phyloP scores from a whole-genome alignment of 2,329 filamentous ascomycete genomes.

The Cladosporium oxysporum region DNA sequence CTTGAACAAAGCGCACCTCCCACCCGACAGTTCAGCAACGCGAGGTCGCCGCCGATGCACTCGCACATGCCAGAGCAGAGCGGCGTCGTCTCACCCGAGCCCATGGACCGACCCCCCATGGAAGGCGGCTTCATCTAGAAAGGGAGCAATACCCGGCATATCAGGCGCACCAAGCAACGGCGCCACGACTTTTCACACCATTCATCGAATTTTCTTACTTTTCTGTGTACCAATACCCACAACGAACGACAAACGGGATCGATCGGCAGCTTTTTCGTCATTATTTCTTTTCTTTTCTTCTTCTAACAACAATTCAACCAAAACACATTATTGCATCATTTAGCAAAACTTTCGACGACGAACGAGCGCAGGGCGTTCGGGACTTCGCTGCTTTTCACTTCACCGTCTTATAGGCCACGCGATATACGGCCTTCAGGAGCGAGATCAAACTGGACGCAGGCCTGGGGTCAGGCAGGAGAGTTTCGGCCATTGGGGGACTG shows the following conservation, averaged over 20 bases:
- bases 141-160: background rate
- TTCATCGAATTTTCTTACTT: background rate
- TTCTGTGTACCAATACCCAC: slow-evolving; percentile 11
- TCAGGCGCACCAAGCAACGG: background rate
- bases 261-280: slow-evolving; percentile 2
- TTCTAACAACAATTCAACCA: background rate
- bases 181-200: background rate
- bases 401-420: background rate
- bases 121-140: slow-evolving; percentile 20
- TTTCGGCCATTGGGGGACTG: background rate
- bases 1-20: slow-evolving; percentile 18
- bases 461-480: background rate
- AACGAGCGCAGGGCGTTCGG: slow-evolving; percentile 3
- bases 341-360: background rate
- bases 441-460: background rate
- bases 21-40: slow-evolving; percentile 12
- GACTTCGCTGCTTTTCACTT: background rate
- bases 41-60: slow-evolving; percentile 6
- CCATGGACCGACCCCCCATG: slow-evolving; percentile 10
- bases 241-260: slow-evolving; percentile 5
- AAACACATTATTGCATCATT: background rate
- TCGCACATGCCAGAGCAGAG: slow-evolving; percentile 17
- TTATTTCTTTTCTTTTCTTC: background rate
- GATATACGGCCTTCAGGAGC: background rate
- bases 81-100: slow-evolving; percentile 11